Evolutionary conservation across 1,284 basidiomycete genomes (phyloP), one percentile per base, ranked within the genome.

Genomic region (Ustilago cynodontis): DNA sequence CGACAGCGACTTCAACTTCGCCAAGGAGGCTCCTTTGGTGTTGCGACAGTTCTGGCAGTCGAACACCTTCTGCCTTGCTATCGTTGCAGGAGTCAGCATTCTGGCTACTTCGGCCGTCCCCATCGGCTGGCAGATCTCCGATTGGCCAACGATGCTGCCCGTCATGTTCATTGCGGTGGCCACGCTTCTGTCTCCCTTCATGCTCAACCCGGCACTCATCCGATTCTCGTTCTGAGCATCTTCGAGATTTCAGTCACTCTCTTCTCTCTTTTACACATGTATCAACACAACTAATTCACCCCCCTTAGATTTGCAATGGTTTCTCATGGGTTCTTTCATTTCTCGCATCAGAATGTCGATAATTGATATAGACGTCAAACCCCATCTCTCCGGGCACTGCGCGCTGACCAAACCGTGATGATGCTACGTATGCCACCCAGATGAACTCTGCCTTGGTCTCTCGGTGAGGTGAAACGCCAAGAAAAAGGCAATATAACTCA

Each of bases 11-110:
- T 58, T 60, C 51, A 93, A 94, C 86, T 94, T 94, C 88, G 94
- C 93, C 90, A 90, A 91, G 58, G 93, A 94, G 85, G 91, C 94
- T 10, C 93, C 93, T 0, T 90, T 89, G 71, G 94, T 94, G 83
- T 87, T 80, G 57, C 65, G 65, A 35, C 39, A 65, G 11, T 73
- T 75, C 63, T 80, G 77, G 72, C 55, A 61, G 53, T 57, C 61
- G 52, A 54, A 64, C 47, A 50, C 35, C 51, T 29, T 70, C 41
- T 65, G 61, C 54, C 22, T 65, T 8, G 65, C 58, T 6, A 66
- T 66, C 18, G 37, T 66, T 10, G 64, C 64, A 1, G 57, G 43
- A 18, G 65, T 60, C 47, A 56, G 58, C 47, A 53, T 66, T 11
- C 58, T 60, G 11, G 65, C 58, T 11, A 60, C 58, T 37, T 56